Conservation (phyloP, 495 filamentous ascomycete species). For the Aspergillus sparsus region DNA sequence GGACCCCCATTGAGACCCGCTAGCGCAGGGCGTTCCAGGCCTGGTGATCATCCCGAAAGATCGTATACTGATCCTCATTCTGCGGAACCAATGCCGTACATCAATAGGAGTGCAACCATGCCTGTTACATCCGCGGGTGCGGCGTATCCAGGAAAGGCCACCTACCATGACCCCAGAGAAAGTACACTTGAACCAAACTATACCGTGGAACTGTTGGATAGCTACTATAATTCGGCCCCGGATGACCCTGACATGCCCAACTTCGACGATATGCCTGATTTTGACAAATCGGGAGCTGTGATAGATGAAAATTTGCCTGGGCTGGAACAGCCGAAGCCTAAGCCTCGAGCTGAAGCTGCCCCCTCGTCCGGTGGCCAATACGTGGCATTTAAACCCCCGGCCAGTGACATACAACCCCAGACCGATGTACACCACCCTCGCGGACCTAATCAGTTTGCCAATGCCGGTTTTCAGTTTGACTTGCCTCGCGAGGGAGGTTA, state of each 20-base stretch:
- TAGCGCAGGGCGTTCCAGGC: constrained; percentile 28
- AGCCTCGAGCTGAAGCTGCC: constrained; percentile 21
- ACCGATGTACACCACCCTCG: constrained; percentile 42
- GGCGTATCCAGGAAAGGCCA: constrained; percentile 38
- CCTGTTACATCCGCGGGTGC: constrained; percentile 24
- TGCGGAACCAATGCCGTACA: constrained; percentile 33
- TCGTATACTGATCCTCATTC: constrained; percentile 34
- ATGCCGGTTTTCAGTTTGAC: constrained; percentile 64
- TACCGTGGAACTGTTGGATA: constrained; percentile 41
- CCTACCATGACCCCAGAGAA: constrained; percentile 33
- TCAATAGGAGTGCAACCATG: constrained; percentile 44
- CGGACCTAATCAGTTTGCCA: constrained; percentile 54
- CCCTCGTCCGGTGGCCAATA: constrained; percentile 32
- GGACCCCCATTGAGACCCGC: constrained; percentile 29
- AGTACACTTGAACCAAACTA: constrained; percentile 19
- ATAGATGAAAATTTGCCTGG: constrained; percentile 57
- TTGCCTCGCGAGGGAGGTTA: constrained; percentile 58
- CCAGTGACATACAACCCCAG: constrained; percentile 65
- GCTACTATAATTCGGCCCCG: constrained; percentile 38
- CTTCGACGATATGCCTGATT: constrained; percentile 64
- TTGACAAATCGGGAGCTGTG: constrained; percentile 33
- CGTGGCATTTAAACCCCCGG: constrained; percentile 35
- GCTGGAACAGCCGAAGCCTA: constrained; percentile 36
- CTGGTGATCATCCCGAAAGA: constrained; percentile 27
- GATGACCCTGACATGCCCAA: constrained; percentile 66